Evolutionary conservation across 2,329 filamentous ascomycete species (phyloP).

Genomic region (Sclerotinia borealis): DNA sequence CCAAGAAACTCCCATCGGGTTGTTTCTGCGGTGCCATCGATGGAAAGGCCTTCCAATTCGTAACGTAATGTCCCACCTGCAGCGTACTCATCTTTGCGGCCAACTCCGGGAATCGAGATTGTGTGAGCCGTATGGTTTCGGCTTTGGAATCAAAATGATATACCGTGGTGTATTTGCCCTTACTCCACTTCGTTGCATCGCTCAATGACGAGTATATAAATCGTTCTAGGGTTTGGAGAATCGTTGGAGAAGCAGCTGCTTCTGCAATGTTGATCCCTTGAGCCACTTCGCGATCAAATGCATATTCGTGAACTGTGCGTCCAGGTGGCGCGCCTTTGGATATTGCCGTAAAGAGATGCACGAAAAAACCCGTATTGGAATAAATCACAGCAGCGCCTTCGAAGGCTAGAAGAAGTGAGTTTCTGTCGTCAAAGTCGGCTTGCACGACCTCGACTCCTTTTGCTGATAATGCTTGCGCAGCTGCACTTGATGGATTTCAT

Average conservation of each 20-base stretch:
- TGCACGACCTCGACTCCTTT: slow-evolving; percentile 39
- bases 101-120: background rate
- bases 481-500: slow-evolving; percentile 35
- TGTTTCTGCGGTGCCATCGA: no score
- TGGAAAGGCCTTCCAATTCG: no score
- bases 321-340: no score
- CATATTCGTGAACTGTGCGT: slow-evolving; percentile 40
- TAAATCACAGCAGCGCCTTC: slow-evolving; percentile 46
- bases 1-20: no score
- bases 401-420: slow-evolving; percentile 37
- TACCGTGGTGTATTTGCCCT: slow-evolving; percentile 41
- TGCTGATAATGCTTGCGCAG: slow-evolving; percentile 34
- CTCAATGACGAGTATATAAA: slow-evolving; percentile 46
- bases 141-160: slow-evolving; percentile 51
- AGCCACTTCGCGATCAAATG: no score
- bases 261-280: no score
- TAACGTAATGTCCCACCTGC: background rate
- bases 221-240: slow-evolving; percentile 37
- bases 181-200: slow-evolving; percentile 41
- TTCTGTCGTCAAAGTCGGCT: slow-evolving; percentile 39
- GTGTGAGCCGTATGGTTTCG: slow-evolving; percentile 32
- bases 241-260: no score
- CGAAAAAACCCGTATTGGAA: slow-evolving; percentile 43
- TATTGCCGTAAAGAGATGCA: background rate
- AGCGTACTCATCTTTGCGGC: background rate